Evolutionary conservation across 441 rosid species (phyloP).

Genomic region (Euphorbia schlechtendalii): DNA sequence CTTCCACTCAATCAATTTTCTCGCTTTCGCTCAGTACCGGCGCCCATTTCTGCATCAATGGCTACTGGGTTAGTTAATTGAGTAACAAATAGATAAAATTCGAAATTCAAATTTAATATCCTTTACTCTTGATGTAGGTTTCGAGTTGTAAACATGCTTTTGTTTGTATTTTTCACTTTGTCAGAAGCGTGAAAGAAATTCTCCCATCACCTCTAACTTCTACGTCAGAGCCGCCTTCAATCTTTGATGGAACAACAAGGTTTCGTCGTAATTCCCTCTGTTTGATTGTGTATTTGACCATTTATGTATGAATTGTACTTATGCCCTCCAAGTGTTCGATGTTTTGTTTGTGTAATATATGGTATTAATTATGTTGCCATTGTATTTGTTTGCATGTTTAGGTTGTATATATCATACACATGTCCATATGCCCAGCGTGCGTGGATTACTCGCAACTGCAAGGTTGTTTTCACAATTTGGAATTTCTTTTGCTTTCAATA

Average conservation of each 20-base stretch:
- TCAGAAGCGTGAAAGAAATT: slow-evolving; percentile 36
- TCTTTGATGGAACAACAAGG: slow-evolving; percentile 78
- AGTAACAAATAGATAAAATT: background rate
- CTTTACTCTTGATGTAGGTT: background rate
- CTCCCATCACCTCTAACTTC: slow-evolving; percentile 59
- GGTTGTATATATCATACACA: slow-evolving; percentile 65
- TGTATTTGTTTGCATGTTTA: slow-evolving; percentile 22
- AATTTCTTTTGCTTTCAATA: background rate
- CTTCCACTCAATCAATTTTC: slow-evolving; percentile 1
- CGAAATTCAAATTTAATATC: background rate
- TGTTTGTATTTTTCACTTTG: background rate
- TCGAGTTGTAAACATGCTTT: background rate
- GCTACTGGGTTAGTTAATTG: slow-evolving; percentile 16
- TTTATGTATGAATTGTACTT: background rate
- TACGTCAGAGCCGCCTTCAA: slow-evolving; percentile 49
- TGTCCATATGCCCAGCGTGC: slow-evolving; percentile 83
- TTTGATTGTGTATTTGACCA: background rate
- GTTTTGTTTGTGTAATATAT: background rate
- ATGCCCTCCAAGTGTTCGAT: background rate
- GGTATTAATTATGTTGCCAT: too few species aligned
- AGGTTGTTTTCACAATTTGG: slow-evolving; percentile 33
- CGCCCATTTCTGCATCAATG: slow-evolving; percentile 15
- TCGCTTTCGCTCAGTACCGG: background rate
- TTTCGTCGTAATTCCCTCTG: background rate
- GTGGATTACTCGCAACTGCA: slow-evolving; percentile 72